Evolutionary conservation across 2,329 filamentous ascomycete genomes (phyloP), one percentile per base, ranked within the genome.

Genomic region (Pseudocercospora pini-densiflorae): DNA sequence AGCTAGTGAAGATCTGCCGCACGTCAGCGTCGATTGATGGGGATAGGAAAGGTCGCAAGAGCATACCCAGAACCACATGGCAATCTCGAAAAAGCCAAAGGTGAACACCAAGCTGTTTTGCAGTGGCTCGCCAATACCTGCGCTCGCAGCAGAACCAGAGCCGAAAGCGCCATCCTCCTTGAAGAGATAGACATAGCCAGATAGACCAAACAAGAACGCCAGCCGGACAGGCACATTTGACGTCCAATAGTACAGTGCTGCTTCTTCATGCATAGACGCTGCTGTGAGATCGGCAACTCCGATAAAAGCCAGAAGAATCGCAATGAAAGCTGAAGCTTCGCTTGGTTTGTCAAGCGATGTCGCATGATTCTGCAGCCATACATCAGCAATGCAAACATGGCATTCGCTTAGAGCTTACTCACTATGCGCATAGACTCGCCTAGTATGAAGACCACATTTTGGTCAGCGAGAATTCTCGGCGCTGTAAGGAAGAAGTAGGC

Each of bases 21-120:
- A 31, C 14, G 59, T 64, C 54, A 62, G 53, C 29, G 31, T 19
- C 2, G 6, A 5, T 14, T 16, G 5, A 19, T 16, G 53, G 1
- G 47, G 24, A 36, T 7, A 27, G 1, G 27, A 47, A n/a, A 29
- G 31, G 16, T 23, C 14, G 43, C 8, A 31, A 27, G 10, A 14
- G 78, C 82, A 69, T 76, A 88, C 88, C 93, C 93, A 97, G 79
- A 97, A 93, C 92, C 93, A 97, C 68, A 87, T 86, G 71, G 92
- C 84, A 77, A 92, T 87, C 82, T 97, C 94, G 75, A 97, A 76
- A 74, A 97, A 95, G 8, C 88, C 89, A 79, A 93, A 95, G 0
- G 91, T 89, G 77, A 97, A 96, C 47, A 97, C 88, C 47, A 97
- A 82, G 59, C 92, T 87, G 77, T 96, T 97, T 82, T 94, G 93